Base-by-base conservation (phyloP, 345 rosid species). In the Reutealis trisperma region DNA sequence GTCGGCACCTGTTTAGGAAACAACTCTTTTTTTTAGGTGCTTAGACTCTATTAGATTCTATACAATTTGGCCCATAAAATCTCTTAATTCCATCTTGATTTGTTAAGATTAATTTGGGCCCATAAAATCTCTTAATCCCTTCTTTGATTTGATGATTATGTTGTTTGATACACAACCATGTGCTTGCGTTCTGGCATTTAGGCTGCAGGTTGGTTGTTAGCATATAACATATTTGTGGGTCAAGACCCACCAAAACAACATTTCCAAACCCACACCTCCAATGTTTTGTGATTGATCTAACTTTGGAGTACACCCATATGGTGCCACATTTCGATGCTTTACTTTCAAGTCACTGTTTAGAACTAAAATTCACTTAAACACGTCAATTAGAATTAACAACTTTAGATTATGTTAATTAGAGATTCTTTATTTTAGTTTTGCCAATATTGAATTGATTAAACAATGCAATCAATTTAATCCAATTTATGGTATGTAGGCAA, bases 41-140 rank as follows among this genome's bases (percentile, higher is more conserved):
- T n/a, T n/a, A n/a, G n/a, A n/a, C n/a, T n/a, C n/a, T n/a, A n/a
- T n/a, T n/a, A n/a, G n/a, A 62, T 27, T 62, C 42, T 62, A 1
- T 37, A 37, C 30, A 32, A 27, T 54, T 54, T 52, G 63, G 63
- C 49, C 74, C 74, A 71, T 71, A 21, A 71, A 32, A 71, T 71
- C 74, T 54, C 27, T 71, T 34, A 54, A 70, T 70, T 16, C 60
- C 61, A 25, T 25, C 30, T 51, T 70, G 6, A 37, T 70, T n/a
- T 1, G 12, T 22, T 25, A 10, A 6, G 30, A 54, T 34, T 71
- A 54, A 30, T 55, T 27, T 30, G 74, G 73, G 63, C 74, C 74
- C 74, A 71, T 71, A 2, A 71, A 71, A 71, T 55, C 80, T 49
- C 37, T 71, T 66, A 71, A 66, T 71, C 58, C 51, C 62, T 37